Evolutionary conservation across 2,329 filamentous ascomycete genomes (phyloP), one percentile per base, ranked within the genome.

Genomic region (Colletotrichum sidae): DNA sequence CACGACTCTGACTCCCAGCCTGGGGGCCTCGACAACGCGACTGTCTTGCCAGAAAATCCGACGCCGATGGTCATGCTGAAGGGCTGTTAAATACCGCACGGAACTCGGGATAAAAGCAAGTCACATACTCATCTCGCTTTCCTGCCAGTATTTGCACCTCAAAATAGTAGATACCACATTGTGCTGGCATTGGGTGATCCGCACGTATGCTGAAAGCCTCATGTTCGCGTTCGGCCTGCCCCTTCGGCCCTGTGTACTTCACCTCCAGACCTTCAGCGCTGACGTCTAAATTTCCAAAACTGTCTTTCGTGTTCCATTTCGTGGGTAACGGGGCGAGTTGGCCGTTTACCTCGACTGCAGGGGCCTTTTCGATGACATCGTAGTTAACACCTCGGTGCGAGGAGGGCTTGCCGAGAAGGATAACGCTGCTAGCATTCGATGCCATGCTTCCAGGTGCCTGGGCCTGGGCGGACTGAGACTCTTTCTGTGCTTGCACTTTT

Each of bases 161-260:
- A 74, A 89, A 99, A 76, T 99, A 99, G 77, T 97, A 99, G 65
- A 99, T 90, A 2, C 96, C 96, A 70, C 92, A 96, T 73, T 97
- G 91, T 41, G 89, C 85, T 4, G 96, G 94, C 88, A 98, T 97
- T 53, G 90, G 87, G 75, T 94, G 84, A 76, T 99, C 92, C 35
- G 94, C 88, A 60, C 96, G 89, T 63, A 97, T 89, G 11, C 92
- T 88, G 41, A 89, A 93, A 15, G 93, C 92, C 75, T 98, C 96
- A 73, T 92, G 83, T 8, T 90, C 87, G 55, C 83, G 81, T 54
- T 88, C 84, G 61, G 77, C 76, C 17, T 80, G 73, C 33, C 76
- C 79, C 71, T 84, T 85, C 1, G 78, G 72, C 0, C 83, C 81
- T 1, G 78, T 78, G 70, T 86, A 87, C 71, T 86, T 88, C 60